phyloP scores from a whole-genome alignment of 305 asterid genomes.

The Andrographis paniculata region DNA sequence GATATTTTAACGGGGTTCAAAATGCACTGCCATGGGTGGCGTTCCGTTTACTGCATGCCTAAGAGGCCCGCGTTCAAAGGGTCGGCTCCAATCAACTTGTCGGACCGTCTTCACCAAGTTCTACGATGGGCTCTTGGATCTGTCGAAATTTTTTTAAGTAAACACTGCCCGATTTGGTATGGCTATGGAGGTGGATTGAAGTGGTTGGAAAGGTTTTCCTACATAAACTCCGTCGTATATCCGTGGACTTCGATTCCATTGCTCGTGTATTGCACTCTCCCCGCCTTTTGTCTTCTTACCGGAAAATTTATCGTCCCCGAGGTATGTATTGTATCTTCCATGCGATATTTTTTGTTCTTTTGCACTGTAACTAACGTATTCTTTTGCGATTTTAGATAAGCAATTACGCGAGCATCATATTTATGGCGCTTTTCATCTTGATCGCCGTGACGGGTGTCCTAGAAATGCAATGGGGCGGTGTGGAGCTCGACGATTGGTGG shows the following conservation, averaged over 20 bases:
- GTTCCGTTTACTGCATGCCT: conserved; percentile 65
- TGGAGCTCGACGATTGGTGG: conserved; percentile 67
- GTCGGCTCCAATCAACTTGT: conserved; percentile 65
- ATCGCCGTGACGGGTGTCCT: conserved; percentile 63
- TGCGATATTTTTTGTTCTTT: not conserved
- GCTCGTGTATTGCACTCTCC: conserved; percentile 59
- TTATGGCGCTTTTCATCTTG: conserved; percentile 56
- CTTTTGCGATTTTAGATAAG: conserved; percentile 35
- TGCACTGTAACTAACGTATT: not conserved
- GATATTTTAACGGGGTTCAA: conserved; percentile 73
- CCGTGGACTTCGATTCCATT: conserved; percentile 69
- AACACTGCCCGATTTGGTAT: conserved; percentile 66
- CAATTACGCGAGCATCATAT: conserved; percentile 46
- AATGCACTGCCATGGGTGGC: conserved; percentile 81
- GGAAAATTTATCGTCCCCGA: conserved; percentile 65
- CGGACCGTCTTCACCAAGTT: conserved; percentile 75
- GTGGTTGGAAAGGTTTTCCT: conserved; percentile 53
- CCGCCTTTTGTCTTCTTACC: conserved; percentile 70
- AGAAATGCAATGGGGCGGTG: conserved; percentile 81
- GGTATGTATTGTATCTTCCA: conserved; percentile 26
- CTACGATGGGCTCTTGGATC: conserved; percentile 82
- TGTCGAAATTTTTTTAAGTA: conserved; percentile 61
- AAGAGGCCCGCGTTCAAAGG: conserved; percentile 63
- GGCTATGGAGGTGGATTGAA: conserved; percentile 70
- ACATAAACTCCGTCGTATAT: conserved; percentile 64